Conservation (phyloP, 257 asterid genomes). For the Solanum commersonii region DNA sequence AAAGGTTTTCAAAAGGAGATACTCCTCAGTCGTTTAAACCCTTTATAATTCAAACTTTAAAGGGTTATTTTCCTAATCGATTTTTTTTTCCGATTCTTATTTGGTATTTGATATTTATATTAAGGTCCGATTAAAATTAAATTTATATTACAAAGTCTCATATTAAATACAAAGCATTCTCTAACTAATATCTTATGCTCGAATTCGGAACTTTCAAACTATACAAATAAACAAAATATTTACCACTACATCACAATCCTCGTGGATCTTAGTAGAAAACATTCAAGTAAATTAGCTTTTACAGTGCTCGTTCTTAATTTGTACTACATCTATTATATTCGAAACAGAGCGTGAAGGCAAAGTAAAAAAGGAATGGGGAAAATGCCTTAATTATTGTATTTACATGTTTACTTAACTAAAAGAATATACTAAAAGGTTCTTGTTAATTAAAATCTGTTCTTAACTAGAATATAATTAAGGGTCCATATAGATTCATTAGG, state of each 20-base stretch:
- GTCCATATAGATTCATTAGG: background rate
- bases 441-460: background rate
- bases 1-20: background rate
- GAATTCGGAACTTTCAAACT: accelerated
- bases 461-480: background rate
- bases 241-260: background rate
- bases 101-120: too few relatives aligned
- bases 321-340: background rate
- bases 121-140: too few relatives aligned
- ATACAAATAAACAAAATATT: background rate
- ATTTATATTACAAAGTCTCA: background rate
- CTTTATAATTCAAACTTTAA: background rate
- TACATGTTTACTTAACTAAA: background rate
- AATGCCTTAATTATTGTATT: background rate
- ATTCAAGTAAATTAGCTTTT: background rate
- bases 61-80: background rate
- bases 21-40: background rate
- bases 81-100: too few relatives aligned
- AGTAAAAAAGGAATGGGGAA: background rate
- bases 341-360: background rate
- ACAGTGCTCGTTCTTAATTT: background rate
- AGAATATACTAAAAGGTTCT: background rate
- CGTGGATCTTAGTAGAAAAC: background rate
- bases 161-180: too few relatives aligned
- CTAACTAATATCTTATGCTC: background rate